Evolutionary conservation across 345 rosid species (phyloP), one percentile per base, ranked within the genome.

Genomic region (Populus davidiana): DNA sequence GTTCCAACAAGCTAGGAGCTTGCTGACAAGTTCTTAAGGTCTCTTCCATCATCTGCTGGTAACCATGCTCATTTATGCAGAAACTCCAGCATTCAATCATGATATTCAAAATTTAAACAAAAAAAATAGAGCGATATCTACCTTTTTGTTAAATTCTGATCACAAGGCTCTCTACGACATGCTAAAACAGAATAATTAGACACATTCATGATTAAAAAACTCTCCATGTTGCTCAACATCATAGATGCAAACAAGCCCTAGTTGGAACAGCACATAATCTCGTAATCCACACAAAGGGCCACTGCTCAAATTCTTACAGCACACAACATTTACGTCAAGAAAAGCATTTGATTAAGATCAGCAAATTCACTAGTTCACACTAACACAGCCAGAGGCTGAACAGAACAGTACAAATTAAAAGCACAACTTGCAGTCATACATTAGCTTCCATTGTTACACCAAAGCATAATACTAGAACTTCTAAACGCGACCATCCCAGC

Each of bases 401-500:
- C 71, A 27, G 1, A 7, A 69, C 3, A 23, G 5, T 8, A 18
- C 68, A 44, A 38, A 47, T 56, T 8, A 47, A 18, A 54, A 20
- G n/a, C 47, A 65, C 69, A 69, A 41, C 49, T 50, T 2, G 23
- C 31, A 23, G 13, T 12, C 33, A 66, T 36, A 52, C 49, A 50
- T 38, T 21, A 12, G 16, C 68, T 49, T 49, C 36, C 38, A 23
- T 11, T 66, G 35, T 16, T 17, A 50, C 72, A 50, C n/a, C 29
- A 23, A 59, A 12, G 41, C 64, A 65, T 31, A 18, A 2, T n/a
- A 25, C 64, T 62, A 13, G 39, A 41, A 44, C 50, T 44, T 47
- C 50, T 47, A 47, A 4, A 47, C 11, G 50, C 86, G 89, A 14
- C 91, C 92, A 13, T 89, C 87, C 92, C 96, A 91, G 63, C 91